These are phyloP conservation scores for Puccinia coronata DNA, from an alignment of 1,284 basidiomycete species.

Conservation along the genomic window DNA sequence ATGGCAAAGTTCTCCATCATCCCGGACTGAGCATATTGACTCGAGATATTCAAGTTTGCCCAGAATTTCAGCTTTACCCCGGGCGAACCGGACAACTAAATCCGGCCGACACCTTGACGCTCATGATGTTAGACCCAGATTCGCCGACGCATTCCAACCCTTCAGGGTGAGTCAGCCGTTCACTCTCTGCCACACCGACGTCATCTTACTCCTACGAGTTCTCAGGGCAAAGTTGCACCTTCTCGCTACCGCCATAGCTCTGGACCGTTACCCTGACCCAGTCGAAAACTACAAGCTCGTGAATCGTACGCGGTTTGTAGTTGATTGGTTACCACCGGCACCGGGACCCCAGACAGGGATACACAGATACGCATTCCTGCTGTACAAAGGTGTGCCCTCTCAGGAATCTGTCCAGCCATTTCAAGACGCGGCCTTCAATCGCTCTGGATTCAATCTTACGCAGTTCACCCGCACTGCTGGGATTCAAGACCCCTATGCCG, in stretches of 20 bases:
- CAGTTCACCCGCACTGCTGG: conserved; percentile 1
- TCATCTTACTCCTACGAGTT: not conserved
- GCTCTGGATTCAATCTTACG: conserved; percentile 14
- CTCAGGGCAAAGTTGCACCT: conserved; percentile 24
- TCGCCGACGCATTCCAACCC: conserved; percentile 26
- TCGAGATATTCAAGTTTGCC: not conserved
- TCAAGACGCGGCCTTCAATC: not conserved
- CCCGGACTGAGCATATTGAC: not conserved
- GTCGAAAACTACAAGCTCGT: conserved; percentile 15
- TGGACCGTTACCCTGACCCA: conserved; percentile 4
- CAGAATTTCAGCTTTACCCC: not conserved
- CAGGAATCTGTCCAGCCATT: not conserved
- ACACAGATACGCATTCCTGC: conserved; percentile 9
- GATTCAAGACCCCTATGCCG: conserved; percentile 9
- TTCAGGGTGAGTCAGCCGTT: not conserved
- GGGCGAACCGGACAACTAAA: not conserved
- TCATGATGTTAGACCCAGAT: conserved; percentile 25
- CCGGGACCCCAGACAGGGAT: conserved; percentile 2
- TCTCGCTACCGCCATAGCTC: not conserved
- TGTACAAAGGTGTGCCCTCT: conserved; percentile 1
- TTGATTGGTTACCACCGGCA: not conserved
- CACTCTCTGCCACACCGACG: not conserved
- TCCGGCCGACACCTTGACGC: not conserved
- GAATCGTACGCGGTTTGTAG: not conserved
- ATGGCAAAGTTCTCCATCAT: not conserved